Percentiles rank a stretch among this genome's conserved stretches.
These are phyloP conservation scores for Dendrothele bispora DNA, from an alignment of 768 basidiomycete genomes.

Conservation along the genomic window DNA sequence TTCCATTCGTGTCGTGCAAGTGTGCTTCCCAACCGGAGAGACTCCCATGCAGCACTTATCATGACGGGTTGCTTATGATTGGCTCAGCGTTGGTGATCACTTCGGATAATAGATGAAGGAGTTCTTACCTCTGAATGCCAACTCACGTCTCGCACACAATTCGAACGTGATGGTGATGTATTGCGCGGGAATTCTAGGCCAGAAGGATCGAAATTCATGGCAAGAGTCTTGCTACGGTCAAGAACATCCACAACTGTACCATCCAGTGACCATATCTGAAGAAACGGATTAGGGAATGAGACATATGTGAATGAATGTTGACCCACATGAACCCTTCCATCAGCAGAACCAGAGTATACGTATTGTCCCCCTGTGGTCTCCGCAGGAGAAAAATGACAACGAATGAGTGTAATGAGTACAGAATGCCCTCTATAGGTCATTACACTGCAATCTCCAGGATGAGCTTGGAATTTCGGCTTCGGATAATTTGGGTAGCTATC, in stretches of 20 bases:
- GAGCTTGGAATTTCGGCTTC: constrained; percentile 58
- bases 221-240: constrained; percentile 72
- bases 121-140: constrained; percentile 81
- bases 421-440: constrained; percentile 95
- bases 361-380: constrained; percentile 93
- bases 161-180: constrained; percentile 27
- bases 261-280: constrained; percentile 94
- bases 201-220: constrained; percentile 74
- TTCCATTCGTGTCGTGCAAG: constrained; percentile 97
- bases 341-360: constrained; percentile 90
- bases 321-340: constrained; percentile 81
- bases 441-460: constrained; percentile 89
- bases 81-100: not conserved
- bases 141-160: constrained; percentile 89
- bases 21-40: constrained; percentile 60
- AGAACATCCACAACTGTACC: constrained; percentile 82
- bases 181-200: constrained; percentile 45
- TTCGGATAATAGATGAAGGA: not conserved
- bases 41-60: constrained; percentile 91
- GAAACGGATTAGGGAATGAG: constrained; percentile 5
- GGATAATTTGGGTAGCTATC: constrained; percentile 65
- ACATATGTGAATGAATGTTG: not conserved
- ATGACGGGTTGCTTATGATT: constrained; percentile 70
- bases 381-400: constrained; percentile 93
- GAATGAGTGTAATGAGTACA: constrained; percentile 87